A percentile compares a stretch with the other conserved stretches of the same genome.
Evolutionary conservation across 176 grass and related monocot species (phyloP).

Genomic region (Oryza punctata): DNA sequence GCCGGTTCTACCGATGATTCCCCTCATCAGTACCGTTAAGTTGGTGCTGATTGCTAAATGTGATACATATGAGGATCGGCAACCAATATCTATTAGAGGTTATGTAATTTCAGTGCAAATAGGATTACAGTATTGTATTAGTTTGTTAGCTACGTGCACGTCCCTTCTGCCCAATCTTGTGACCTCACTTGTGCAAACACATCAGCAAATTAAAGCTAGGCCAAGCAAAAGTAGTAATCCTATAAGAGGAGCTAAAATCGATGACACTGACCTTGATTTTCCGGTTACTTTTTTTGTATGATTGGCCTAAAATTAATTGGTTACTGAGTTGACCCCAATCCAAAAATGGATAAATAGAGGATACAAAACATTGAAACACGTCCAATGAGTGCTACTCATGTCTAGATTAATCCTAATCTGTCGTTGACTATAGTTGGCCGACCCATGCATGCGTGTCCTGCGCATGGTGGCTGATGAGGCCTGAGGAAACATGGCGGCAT

Average conservation of each 20-base stretch:
- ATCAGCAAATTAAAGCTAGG: not conserved
- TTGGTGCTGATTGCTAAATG: too few species aligned
- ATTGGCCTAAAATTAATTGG: not conserved
- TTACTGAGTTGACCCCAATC: too few species aligned
- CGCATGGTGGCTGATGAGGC: not conserved
- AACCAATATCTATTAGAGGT: too few species aligned
- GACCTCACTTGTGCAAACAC: not conserved
- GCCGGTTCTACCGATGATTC: too few species aligned
- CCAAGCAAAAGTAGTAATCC: not conserved
- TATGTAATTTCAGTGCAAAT: too few species aligned
- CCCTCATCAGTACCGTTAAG: too few species aligned
- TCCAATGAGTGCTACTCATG: not conserved
- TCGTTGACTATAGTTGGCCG: not conserved
- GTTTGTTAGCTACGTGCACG: too few species aligned
- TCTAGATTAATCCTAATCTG: not conserved
- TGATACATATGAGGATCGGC: too few species aligned
- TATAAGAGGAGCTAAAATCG: not conserved
- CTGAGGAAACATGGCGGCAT: slow-evolving; percentile 1
- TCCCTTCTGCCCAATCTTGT: not conserved
- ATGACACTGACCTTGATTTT: not conserved
- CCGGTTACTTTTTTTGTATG: not conserved
- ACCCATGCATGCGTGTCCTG: slow-evolving; percentile 17
- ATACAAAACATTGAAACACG: not conserved
- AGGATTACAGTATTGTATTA: too few species aligned
- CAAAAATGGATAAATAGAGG: not conserved